These are phyloP conservation scores for Ramaria rubella DNA, from an alignment of 768 basidiomycete species.

Conservation along the genomic window DNA sequence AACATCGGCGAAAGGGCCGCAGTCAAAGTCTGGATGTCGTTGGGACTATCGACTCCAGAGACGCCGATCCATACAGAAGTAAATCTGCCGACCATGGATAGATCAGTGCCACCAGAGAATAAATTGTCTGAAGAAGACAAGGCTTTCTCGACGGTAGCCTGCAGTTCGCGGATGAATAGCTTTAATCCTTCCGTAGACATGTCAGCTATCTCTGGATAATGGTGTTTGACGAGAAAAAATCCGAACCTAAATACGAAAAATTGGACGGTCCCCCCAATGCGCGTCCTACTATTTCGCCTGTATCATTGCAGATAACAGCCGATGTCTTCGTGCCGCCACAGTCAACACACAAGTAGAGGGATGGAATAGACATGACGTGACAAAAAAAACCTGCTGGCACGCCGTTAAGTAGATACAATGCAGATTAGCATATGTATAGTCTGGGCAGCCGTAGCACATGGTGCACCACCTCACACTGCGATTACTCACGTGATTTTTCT, in stretches of 20 bases:
- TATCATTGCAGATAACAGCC: conserved; percentile 53
- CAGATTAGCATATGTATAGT: too few relatives aligned
- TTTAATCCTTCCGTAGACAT: conserved; percentile 13
- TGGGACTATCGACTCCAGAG: conserved; percentile 72
- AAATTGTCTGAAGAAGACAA: conserved; percentile 21
- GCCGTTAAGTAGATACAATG: too few relatives aligned
- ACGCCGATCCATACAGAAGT: conserved; percentile 77
- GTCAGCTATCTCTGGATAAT: not conserved
- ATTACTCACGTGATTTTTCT: too few relatives aligned
- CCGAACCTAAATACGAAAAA: conserved; percentile 63
- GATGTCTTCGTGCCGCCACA: conserved; percentile 89
- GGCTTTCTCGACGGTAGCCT: not conserved
- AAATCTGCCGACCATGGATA: conserved; percentile 35
- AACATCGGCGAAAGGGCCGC: conserved; percentile 50
- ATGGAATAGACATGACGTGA: not conserved
- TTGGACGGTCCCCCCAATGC: conserved; percentile 77
- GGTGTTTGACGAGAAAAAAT: not conserved
- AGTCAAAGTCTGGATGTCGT: conserved; percentile 51
- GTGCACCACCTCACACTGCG: too few relatives aligned
- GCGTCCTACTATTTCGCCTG: conserved; percentile 59
- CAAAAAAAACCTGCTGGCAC: too few relatives aligned
- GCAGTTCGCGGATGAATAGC: conserved; percentile 11
- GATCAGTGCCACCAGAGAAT: conserved; percentile 14
- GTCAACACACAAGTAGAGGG: conserved; percentile 71
- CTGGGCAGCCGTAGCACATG: too few relatives aligned